Percentiles rank a stretch among this genome's conserved stretches.
Evolutionary conservation across 1,284 basidiomycete species (phyloP).

Genomic region (Ceratobasidium sp.): DNA sequence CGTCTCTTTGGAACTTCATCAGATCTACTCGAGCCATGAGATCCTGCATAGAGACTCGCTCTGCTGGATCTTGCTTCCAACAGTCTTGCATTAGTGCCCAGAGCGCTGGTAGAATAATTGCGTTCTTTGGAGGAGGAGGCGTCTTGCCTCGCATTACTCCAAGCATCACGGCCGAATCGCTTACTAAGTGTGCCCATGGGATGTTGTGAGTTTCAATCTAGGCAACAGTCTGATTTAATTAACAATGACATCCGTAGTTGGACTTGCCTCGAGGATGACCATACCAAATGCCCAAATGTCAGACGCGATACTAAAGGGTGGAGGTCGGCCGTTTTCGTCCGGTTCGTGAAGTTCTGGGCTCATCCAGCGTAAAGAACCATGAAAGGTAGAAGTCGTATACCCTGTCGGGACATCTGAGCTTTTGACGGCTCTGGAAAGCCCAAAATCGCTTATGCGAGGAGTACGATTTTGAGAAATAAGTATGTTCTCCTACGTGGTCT

Average conservation of each 20-base stretch:
- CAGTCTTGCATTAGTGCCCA: slow-evolving; percentile 29
- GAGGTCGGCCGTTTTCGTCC: slow-evolving; percentile 28
- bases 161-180: slow-evolving; percentile 27
- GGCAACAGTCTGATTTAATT: background rate
- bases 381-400: slow-evolving; percentile 32
- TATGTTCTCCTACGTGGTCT: slow-evolving; percentile 16
- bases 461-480: slow-evolving; percentile 31
- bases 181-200: slow-evolving; percentile 27
- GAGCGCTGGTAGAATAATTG: background rate
- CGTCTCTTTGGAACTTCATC: slow-evolving; percentile 29
- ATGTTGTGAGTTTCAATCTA: slow-evolving; percentile 23
- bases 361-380: slow-evolving; percentile 33
- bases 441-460: slow-evolving; percentile 39
- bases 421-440: slow-evolving; percentile 34
- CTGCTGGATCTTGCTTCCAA: slow-evolving; percentile 28
- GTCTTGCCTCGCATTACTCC: slow-evolving; percentile 21
- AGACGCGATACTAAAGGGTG: slow-evolving; percentile 8
- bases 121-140: slow-evolving; percentile 23
- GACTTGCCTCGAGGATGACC: slow-evolving; percentile 36
- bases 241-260: background rate
- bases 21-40: slow-evolving; percentile 28
- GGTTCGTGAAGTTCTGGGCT: slow-evolving; percentile 28
- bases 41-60: slow-evolving; percentile 15
- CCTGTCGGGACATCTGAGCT: slow-evolving; percentile 29
- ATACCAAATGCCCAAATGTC: slow-evolving; percentile 40